Evolutionary conservation across 768 basidiomycete genomes (phyloP), one percentile per base, ranked within the genome.

Genomic region (Antrodiella citrinella): DNA sequence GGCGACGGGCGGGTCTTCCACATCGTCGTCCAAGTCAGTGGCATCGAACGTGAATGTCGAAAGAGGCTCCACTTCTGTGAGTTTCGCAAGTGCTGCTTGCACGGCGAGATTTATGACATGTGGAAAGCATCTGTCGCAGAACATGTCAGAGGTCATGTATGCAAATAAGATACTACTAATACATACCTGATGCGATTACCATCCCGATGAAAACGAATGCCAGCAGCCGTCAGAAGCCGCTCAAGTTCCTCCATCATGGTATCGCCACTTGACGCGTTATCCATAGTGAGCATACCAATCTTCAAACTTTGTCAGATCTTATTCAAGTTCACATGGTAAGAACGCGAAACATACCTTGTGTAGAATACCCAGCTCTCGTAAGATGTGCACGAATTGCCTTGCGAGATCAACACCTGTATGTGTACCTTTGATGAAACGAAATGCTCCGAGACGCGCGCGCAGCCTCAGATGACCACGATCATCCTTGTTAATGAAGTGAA

Each of bases 341-440:
- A n/a, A n/a, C n/a, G n/a, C n/a, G n/a, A n/a, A n/a, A n/a, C n/a
- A n/a, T n/a, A n/a, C n/a, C 41, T 65, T 4, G 50, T 25, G 18
- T 67, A 30, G 0, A 60, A 58, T 26, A 67, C 65, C n/a, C 66
- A 15, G 20, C 68, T 54, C 48, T 15, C 23, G 44, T 4, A 55
- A 51, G 48, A 4, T 49, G 11, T 35, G 19, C 12, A 71, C 23
- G 40, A 75, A 67, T 2, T 62, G 59, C 13, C 59, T 26, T 1
- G 65, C 62, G 15, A 75, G 55, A 45, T 73, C 67, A 35, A 64
- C 56, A 2, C 72, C 73, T 25, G 54, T 62, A 56, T 75, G 72
- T 7, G 51, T 53, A 0, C 68, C 69, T 21, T 70, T 66, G 10
- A 72, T 55, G 18, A 51, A 54, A 18, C 65, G 52, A 35, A 74